These are phyloP conservation scores for Sporothrix variecibatus DNA, from an alignment of 2,329 filamentous ascomycete genomes.

Conservation along the genomic window DNA sequence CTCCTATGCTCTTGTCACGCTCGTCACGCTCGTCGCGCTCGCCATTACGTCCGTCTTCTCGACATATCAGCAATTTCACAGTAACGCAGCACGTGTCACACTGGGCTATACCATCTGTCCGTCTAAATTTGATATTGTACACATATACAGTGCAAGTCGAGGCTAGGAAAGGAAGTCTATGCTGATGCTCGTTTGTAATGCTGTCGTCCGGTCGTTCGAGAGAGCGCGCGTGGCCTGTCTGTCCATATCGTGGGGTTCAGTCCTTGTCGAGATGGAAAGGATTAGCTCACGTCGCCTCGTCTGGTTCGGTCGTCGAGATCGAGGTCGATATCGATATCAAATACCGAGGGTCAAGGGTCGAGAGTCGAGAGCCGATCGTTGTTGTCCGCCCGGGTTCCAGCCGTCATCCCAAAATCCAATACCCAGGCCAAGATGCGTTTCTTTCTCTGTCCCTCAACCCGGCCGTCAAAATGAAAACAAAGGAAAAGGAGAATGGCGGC, in stretches of 20 bases:
- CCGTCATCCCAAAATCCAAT: slow-evolving; percentile 19
- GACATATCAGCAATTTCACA: neutral
- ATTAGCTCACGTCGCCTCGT: neutral
- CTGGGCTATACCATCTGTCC: slow-evolving; percentile 29
- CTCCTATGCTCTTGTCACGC: neutral
- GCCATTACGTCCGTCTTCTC: neutral
- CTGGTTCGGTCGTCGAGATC: neutral
- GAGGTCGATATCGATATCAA: slow-evolving; percentile 4
- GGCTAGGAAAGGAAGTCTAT: slow-evolving; percentile 53
- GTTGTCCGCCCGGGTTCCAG: neutral
- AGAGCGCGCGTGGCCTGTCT: neutral
- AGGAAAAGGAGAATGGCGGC: neutral
- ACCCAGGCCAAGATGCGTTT: slow-evolving; percentile 23
- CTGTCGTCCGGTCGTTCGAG: slow-evolving; percentile 13
- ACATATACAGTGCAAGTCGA: slow-evolving; percentile 50
- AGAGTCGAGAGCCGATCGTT: neutral
- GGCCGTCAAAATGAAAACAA: slow-evolving; percentile 12
- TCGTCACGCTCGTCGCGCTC: neutral
- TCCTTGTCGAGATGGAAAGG: neutral
- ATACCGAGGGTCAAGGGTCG: neutral
- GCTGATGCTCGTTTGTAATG: slow-evolving; percentile 37
- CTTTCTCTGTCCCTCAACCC: neutral
- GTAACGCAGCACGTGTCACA: neutral
- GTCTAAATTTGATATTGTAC: slow-evolving; percentile 56
- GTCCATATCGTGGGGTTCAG: neutral